Conservation (phyloP, 371 early-diverging fungal genomes). For the Rhizomucor miehei region DNA sequence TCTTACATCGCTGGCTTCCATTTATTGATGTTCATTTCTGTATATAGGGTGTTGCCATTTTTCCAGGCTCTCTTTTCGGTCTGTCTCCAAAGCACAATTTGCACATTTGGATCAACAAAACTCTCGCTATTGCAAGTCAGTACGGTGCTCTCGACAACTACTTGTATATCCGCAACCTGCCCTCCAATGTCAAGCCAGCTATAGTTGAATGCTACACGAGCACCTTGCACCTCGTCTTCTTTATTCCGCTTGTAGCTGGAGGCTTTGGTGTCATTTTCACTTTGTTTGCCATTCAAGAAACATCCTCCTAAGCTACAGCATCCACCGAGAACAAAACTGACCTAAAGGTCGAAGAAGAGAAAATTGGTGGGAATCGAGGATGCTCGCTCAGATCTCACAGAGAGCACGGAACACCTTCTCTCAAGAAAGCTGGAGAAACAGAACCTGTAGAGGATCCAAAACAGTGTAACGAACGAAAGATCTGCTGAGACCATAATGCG, state of each 20-base stretch:
- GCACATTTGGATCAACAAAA: background rate
- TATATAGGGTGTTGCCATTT: slow-evolving; percentile 32
- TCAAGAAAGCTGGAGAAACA: no score
- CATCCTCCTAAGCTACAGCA: no score
- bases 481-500: no score
- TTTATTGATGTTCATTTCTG: background rate
- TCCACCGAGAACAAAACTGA: no score
- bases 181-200: slow-evolving; percentile 23
- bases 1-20: background rate
- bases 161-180: slow-evolving; percentile 25
- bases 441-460: no score
- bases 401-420: no score
- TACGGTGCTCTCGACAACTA: slow-evolving; percentile 31
- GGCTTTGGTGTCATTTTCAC: slow-evolving; percentile 7
- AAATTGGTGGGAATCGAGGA: no score
- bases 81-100: slow-evolving; percentile 18
- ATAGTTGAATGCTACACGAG: slow-evolving; percentile 37
- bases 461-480: no score
- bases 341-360: no score
- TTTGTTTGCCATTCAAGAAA: slow-evolving; percentile 1
- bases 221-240: slow-evolving; percentile 4
- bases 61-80: slow-evolving; percentile 20
- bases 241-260: slow-evolving; percentile 4
- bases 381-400: no score
- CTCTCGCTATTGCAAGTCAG: slow-evolving; percentile 13